Conservation (phyloP, 2,329 filamentous ascomycete species). For the Coniella lustricola region DNA sequence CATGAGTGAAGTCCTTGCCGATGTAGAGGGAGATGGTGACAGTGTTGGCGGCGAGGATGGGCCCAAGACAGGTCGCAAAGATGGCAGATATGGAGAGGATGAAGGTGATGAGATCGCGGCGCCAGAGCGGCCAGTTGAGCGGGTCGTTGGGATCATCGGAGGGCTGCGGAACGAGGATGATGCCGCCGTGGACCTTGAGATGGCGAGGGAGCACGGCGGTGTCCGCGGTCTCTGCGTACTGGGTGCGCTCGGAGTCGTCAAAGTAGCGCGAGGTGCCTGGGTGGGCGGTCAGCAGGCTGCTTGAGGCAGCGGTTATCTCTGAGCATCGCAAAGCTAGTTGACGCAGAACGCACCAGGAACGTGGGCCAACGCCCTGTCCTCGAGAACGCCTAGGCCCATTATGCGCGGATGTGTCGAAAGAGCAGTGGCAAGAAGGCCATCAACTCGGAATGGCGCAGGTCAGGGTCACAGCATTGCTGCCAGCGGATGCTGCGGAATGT, state of each 20-base stretch:
- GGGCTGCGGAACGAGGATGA: conserved; percentile 85
- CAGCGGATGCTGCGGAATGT: no score
- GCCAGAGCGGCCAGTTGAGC: conserved; percentile 78
- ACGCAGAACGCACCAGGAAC: conserved; percentile 58
- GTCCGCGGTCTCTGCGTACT: conserved; percentile 32
- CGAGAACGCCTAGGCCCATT: conserved; percentile 69
- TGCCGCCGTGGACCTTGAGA: conserved; percentile 58
- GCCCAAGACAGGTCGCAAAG: conserved; percentile 75
- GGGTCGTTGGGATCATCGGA: conserved; percentile 89
- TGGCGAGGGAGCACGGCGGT: conserved; percentile 56
- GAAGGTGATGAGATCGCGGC: conserved; percentile 71
- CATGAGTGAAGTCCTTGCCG: conserved; percentile 58
- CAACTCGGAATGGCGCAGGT: no score
- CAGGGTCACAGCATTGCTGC: no score
- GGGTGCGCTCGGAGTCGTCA: conserved; percentile 47
- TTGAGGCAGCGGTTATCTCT: not conserved
- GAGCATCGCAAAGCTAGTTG: no score
- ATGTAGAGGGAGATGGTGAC: conserved; percentile 67
- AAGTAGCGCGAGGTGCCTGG: conserved; percentile 58
- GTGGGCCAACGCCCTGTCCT: conserved; percentile 57
- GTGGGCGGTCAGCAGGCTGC: conserved; percentile 1
- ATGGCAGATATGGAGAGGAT: conserved; percentile 74
- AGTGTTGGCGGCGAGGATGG: conserved; percentile 84
- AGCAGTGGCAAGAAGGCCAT: not conserved
- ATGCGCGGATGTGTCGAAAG: conserved; percentile 18